A percentile compares a stretch with the other conserved stretches of the same genome.
These are phyloP conservation scores for Fraxinus cuspidata DNA, from an alignment of 257 asterid species.

Conservation along the genomic window DNA sequence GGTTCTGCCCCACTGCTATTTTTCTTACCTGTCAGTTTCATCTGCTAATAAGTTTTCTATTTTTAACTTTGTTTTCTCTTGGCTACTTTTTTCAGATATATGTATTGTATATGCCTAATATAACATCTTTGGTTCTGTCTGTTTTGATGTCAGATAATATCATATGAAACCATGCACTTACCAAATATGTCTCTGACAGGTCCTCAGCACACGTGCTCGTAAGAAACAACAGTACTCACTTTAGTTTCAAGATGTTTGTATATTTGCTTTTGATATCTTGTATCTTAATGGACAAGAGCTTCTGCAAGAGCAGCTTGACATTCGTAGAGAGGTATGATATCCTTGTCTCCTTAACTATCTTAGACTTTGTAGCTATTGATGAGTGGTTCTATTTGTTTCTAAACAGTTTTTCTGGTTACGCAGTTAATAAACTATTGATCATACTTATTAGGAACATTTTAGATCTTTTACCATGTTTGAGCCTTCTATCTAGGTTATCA, in stretches of 20 bases:
- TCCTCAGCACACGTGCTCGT: conserved; percentile 86
- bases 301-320: conserved; percentile 77
- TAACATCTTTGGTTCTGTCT: background rate
- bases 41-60: no score
- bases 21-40: no score
- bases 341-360: conserved; percentile 18
- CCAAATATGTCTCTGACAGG: conserved; percentile 44
- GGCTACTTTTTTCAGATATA: background rate
- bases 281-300: conserved; percentile 81
- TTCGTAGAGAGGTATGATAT: conserved; percentile 79
- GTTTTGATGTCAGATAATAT: conserved; percentile 1
- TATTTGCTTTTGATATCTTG: conserved; percentile 90
- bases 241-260: conserved; percentile 84
- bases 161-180: conserved; percentile 19
- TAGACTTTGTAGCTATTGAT: conserved; percentile 15
- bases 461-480: conserved; percentile 11
- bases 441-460: conserved; percentile 9
- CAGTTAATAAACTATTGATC: conserved; percentile 11
- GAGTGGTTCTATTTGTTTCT: conserved; percentile 13
- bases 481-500: conserved; percentile 4
- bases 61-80: background rate
- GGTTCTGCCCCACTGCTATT: no score
- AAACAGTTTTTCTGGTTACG: background rate
- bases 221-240: no score
- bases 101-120: background rate